Percentiles rank a stretch among this genome's conserved stretches.
Conservation (phyloP, 495 filamentous ascomycete genomes). For the Neurospora sp. region DNA sequence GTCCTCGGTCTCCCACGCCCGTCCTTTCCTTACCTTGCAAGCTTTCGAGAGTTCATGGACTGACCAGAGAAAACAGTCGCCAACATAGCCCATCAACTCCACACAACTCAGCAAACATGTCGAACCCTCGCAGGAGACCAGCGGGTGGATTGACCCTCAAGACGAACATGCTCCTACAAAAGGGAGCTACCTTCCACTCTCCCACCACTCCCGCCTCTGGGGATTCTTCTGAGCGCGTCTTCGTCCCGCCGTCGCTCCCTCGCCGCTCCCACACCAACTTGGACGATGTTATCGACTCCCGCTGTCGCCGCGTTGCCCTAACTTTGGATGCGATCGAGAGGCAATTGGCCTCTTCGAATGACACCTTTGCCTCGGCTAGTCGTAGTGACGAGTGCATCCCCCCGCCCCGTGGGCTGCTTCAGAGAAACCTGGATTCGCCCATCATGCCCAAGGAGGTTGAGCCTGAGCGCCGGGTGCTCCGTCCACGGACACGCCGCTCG, state of each 20-base stretch:
- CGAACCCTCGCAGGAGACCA: constrained; percentile 41
- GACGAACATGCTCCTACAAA: constrained; percentile 45
- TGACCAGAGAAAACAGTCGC: constrained; percentile 14
- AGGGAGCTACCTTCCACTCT: constrained; percentile 55
- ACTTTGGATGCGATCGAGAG: constrained; percentile 40
- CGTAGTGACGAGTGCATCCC: constrained; percentile 35
- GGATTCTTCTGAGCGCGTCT: constrained; percentile 28
- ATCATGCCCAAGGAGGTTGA: constrained; percentile 30
- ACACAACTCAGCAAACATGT: constrained; percentile 33
- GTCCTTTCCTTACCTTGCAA: constrained; percentile 15
- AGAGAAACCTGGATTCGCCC: constrained; percentile 33
- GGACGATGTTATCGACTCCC: constrained; percentile 49
- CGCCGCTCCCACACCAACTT: constrained; percentile 52
- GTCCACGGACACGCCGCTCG: constrained; percentile 38
- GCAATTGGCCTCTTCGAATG: constrained; percentile 24
- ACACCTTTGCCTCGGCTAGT: constrained; percentile 22
- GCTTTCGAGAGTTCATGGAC: constrained; percentile 18
- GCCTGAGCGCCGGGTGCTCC: constrained; percentile 33
- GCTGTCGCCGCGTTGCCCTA: constrained; percentile 43
- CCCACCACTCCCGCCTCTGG: constrained; percentile 31
- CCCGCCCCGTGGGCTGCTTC: constrained; percentile 39
- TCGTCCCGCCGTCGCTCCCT: constrained; percentile 42
- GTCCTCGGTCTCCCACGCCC: constrained; percentile 2
- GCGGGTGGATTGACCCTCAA: constrained; percentile 35
- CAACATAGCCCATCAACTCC: constrained; percentile 22